phyloP scores from a whole-genome alignment of 2,329 filamentous ascomycete genomes.

The Penicillium sp. region DNA sequence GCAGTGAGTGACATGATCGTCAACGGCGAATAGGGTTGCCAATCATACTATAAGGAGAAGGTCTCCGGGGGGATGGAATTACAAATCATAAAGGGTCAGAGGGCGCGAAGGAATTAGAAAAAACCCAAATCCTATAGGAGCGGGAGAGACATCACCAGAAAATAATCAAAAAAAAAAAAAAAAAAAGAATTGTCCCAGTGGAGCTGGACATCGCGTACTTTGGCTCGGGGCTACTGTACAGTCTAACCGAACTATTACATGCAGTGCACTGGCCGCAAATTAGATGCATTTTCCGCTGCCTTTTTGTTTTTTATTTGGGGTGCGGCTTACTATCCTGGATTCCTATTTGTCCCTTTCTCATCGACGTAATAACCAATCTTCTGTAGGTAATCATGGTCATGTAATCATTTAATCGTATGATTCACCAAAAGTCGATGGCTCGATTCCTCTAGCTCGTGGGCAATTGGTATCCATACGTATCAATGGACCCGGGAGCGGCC shows the following conservation, averaged over 20 bases:
- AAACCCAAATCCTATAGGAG: no score
- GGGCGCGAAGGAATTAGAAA: not conserved
- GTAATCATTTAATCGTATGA: not conserved
- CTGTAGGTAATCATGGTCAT: not conserved
- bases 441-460: not conserved
- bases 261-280: constrained; percentile 29
- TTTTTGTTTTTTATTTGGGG: not conserved
- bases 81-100: not conserved
- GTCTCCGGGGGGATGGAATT: not conserved
- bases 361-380: not conserved
- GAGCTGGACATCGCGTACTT: constrained; percentile 28
- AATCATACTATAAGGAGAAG: constrained; percentile 1
- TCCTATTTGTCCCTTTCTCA: not conserved
- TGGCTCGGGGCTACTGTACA: constrained; percentile 22
- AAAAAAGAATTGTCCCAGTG: constrained; percentile 7
- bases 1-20: constrained; percentile 19
- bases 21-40: constrained; percentile 11
- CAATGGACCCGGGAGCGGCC: constrained; percentile 22
- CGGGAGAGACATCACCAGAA: no score
- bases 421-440: no score
- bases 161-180: no score
- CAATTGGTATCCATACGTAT: not conserved
- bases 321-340: not conserved
- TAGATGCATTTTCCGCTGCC: constrained; percentile 28
- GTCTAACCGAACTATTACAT: constrained; percentile 28